Conservation (phyloP, 495 filamentous ascomycete genomes). For the Penicillium malachiteum region DNA sequence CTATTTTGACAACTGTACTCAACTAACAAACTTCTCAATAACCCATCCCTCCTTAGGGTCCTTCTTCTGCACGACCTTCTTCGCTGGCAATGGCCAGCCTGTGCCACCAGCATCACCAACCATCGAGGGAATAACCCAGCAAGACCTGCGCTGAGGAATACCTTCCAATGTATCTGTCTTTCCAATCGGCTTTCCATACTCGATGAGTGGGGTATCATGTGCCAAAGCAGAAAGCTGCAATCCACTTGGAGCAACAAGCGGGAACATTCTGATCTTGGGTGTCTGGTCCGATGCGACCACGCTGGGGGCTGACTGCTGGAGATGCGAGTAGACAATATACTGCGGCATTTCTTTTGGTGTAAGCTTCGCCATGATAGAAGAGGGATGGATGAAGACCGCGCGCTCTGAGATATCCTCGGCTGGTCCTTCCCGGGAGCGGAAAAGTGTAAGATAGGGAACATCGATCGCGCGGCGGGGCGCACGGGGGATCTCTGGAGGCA, state of each 20-base stretch:
- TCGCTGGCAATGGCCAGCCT: conserved; percentile 82
- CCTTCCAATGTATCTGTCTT: conserved; percentile 66
- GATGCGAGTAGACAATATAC: conserved; percentile 83
- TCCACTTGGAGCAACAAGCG: conserved; percentile 73
- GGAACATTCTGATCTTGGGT: conserved; percentile 86
- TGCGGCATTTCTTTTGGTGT: conserved; percentile 73
- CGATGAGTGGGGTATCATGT: conserved; percentile 79
- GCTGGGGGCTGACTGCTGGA: conserved; percentile 65
- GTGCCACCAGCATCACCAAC: conserved; percentile 64
- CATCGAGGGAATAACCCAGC: conserved; percentile 76
- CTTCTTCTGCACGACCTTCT: conserved; percentile 78
- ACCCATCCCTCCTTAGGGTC: conserved; percentile 73
- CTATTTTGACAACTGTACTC: conserved; percentile 4
- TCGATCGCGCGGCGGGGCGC: conserved; percentile 81
- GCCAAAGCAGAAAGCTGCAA: conserved; percentile 76
- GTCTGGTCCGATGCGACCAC: conserved; percentile 42
- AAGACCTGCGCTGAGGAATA: conserved; percentile 59
- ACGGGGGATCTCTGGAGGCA: conserved; percentile 65
- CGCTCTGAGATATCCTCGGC: conserved; percentile 50
- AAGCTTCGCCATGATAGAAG: conserved; percentile 70
- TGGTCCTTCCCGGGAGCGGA: conserved; percentile 60
- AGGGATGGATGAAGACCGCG: conserved; percentile 82
- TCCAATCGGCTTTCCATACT: conserved; percentile 84
- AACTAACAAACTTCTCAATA: conserved; percentile 59
- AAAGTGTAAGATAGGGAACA: conserved; percentile 85